Evolutionary conservation across 495 filamentous ascomycete genomes (phyloP), one percentile per base, ranked within the genome.

Genomic region (Chaetomium cochliodes): DNA sequence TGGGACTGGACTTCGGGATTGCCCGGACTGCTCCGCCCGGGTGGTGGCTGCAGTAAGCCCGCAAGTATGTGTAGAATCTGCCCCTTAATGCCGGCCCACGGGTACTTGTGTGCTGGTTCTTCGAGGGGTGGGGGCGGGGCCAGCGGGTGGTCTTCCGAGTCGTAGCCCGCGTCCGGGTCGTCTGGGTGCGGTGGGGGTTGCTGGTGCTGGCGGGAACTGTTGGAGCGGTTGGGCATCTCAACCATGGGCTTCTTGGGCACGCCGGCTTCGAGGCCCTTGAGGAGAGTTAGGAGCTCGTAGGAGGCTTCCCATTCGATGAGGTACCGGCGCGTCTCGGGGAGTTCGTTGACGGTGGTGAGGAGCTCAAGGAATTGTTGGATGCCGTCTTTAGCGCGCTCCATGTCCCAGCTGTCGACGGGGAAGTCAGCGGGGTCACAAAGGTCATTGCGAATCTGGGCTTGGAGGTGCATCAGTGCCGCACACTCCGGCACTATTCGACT

Each of bases 371-470:
- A 96, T 73, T 96, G 92, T 58, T 92, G 92, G 15, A 96, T 86
- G 18, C 92, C 93, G 70, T 97, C 83, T 61, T 83, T 83, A 23
- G 83, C 92, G 20, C 93, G 86, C 72, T 97, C 93, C 88, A 97
- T 94, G 71, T 97, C 93, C 93, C 93, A 97, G 37, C 93, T 84
- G 68, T 97, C 94, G 47, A 96, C 86, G 5, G 93, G 93, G 70
- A 96, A 97, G 73, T 96, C 92, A 65, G 90, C 86, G 0, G 80
- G 74, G 39, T 81, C 78, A 28, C 74, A 66, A 41, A 70, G 61
- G 22, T 70, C 71, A 47, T 75, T 75, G 25, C 90, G 87, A 58
- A 96, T 94, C 68, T 96, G 88, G n/a, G 90, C 89, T 77, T 97
- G 93, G 16, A 96, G 84, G 68, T 92, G 91, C 77, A 97, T 94